Conservation (phyloP, 768 basidiomycete genomes). For the Tylopilus plumbeoviolaceoides region DNA sequence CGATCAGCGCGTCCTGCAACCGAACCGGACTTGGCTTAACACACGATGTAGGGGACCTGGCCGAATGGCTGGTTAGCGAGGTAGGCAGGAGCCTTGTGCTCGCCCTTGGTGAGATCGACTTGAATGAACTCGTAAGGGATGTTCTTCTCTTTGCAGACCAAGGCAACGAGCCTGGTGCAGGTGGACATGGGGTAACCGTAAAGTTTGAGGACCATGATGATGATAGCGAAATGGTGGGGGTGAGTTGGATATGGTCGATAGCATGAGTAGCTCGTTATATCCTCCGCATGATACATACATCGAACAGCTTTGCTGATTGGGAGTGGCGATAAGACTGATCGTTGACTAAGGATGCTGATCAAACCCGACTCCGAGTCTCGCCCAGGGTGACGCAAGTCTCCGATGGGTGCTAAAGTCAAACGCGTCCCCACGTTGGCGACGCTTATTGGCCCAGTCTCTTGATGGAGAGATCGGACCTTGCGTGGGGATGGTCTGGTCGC, state of each 20-base stretch:
- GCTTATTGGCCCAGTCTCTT: too few relatives aligned
- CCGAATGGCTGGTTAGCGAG: slow-evolving; percentile 54
- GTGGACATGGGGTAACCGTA: slow-evolving; percentile 36
- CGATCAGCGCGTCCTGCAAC: too few relatives aligned
- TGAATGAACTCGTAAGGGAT: slow-evolving; percentile 50
- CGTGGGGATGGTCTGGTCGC: too few relatives aligned
- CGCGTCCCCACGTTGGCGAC: too few relatives aligned
- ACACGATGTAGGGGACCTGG: slow-evolving; percentile 44
- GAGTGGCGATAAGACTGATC: too few relatives aligned
- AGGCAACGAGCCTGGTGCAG: slow-evolving; percentile 49
- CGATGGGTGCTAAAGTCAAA: too few relatives aligned
- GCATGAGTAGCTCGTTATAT: slow-evolving; percentile 3
- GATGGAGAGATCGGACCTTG: too few relatives aligned
- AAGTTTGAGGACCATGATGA: slow-evolving; percentile 36
- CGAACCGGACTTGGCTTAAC: background rate
- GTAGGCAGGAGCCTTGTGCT: slow-evolving; percentile 46
- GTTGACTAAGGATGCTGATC: too few relatives aligned
- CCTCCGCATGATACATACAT: too few relatives aligned
- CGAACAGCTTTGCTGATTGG: too few relatives aligned
- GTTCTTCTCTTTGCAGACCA: slow-evolving; percentile 50
- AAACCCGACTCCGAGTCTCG: too few relatives aligned
- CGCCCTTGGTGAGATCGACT: slow-evolving; percentile 39
- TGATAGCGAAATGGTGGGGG: background rate
- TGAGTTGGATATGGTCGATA: background rate
- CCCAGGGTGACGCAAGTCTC: too few relatives aligned